Evolutionary conservation across 2,329 filamentous ascomycete species (phyloP).

Genomic region (Fusarium sp.): DNA sequence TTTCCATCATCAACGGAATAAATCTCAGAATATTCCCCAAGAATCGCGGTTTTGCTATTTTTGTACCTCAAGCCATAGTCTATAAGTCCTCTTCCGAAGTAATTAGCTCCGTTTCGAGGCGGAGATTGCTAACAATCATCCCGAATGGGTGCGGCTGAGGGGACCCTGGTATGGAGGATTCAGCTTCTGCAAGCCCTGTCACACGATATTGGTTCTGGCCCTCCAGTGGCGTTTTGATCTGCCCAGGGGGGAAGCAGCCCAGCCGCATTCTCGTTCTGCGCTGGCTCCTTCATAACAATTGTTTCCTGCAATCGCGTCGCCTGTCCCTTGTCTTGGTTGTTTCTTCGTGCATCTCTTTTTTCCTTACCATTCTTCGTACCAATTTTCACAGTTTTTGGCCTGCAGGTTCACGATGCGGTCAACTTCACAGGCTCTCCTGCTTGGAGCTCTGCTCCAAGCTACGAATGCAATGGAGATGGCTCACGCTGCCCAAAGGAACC

Average conservation of each 20-base stretch:
- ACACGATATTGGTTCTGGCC: not conserved
- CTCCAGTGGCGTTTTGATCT: not conserved
- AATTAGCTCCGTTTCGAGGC: not conserved
- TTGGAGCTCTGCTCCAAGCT: not conserved
- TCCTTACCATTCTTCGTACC: not conserved
- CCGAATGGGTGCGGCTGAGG: not conserved
- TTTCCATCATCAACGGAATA: rapidly evolving
- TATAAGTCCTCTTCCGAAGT: rapidly evolving
- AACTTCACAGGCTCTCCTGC: not conserved
- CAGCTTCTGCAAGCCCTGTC: not conserved
- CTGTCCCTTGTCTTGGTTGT: not conserved
- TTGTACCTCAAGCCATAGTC: too few species aligned
- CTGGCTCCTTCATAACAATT: not conserved
- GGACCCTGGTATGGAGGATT: not conserved
- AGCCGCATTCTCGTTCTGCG: not conserved
- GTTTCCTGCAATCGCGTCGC: not conserved
- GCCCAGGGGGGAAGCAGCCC: not conserved
- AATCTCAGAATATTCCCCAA: too few species aligned
- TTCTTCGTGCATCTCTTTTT: not conserved
- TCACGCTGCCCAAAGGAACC: not conserved
- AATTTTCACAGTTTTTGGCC: not conserved
- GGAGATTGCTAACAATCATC: not conserved
- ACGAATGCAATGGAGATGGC: not conserved
- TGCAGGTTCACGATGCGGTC: not conserved
- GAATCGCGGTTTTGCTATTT: not conserved